Conservation (phyloP, 179 eudicot genomes). For the Vitellaria paradoxa region DNA sequence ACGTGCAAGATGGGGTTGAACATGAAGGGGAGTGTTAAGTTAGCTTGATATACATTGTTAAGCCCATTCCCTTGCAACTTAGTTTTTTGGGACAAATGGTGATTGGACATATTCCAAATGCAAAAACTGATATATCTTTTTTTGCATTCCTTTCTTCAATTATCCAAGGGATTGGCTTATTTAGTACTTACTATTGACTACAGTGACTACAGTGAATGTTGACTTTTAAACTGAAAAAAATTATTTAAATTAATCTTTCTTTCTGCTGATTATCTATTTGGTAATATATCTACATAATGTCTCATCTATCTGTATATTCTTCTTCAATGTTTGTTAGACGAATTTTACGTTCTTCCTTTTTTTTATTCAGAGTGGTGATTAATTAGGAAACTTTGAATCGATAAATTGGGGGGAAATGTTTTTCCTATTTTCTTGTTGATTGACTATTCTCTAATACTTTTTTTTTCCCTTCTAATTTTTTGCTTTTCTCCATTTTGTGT, state of each 20-base stretch:
- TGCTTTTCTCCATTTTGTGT: constrained; percentile 8
- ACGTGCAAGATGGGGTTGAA: too few species aligned
- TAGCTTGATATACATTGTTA: too few species aligned
- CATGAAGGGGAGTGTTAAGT: too few species aligned
- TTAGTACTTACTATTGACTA: background rate
- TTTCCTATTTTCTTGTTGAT: background rate
- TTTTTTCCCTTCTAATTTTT: background rate
- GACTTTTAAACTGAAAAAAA: too few species aligned
- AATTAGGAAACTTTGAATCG: background rate
- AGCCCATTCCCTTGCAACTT: too few species aligned
- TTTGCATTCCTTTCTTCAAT: background rate
- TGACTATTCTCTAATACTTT: background rate
- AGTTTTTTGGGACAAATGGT: too few species aligned
- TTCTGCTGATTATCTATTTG: background rate
- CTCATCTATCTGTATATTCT: background rate
- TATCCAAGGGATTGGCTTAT: background rate
- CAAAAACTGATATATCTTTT: background rate
- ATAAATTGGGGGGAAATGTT: background rate
- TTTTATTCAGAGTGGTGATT: background rate
- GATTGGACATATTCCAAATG: background rate
- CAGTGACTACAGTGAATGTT: too few species aligned
- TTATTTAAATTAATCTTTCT: background rate
- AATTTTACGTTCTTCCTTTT: background rate
- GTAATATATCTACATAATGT: background rate
- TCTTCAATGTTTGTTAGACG: background rate